These are phyloP conservation scores for Capsicum baccatum DNA, from an alignment of 257 asterid species.

Conservation along the genomic window DNA sequence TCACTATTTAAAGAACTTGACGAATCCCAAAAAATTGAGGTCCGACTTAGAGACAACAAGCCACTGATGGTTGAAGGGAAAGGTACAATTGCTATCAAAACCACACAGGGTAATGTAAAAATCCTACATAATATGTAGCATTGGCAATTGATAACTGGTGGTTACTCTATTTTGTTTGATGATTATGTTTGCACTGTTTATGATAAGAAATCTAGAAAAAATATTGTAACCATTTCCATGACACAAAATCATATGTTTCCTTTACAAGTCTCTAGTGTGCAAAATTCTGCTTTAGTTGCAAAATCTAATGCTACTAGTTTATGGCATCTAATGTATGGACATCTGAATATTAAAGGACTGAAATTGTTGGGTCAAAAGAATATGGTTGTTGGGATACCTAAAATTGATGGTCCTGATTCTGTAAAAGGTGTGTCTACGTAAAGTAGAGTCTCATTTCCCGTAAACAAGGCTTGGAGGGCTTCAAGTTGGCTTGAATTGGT, in stretches of 20 bases:
- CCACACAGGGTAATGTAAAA: background rate
- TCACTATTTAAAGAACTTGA: conserved; percentile 27
- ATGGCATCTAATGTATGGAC: conserved; percentile 30
- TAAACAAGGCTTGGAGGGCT: background rate
- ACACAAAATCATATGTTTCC: conserved; percentile 28
- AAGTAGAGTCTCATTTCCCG: background rate
- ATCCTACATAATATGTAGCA: conserved; percentile 3
- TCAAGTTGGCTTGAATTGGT: background rate
- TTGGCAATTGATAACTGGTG: conserved; percentile 35
- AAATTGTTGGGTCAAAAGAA: background rate
- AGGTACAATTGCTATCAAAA: background rate
- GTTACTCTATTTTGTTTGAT: conserved; percentile 29
- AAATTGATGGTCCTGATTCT: background rate
- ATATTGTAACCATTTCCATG: background rate
- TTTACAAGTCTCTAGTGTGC: background rate
- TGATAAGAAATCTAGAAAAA: background rate
- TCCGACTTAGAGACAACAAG: background rate
- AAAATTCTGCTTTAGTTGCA: background rate
- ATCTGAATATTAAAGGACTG: background rate
- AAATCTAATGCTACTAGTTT: background rate
- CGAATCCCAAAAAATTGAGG: background rate
- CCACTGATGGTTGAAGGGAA: conserved; percentile 19
- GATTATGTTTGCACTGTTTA: background rate
- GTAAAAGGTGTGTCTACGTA: conserved; percentile 23
- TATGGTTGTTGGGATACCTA: conserved; percentile 28